Evolutionary conservation across 352 stramenopile genomes (phyloP).

Genomic region (Pythium pectinolyticum): DNA sequence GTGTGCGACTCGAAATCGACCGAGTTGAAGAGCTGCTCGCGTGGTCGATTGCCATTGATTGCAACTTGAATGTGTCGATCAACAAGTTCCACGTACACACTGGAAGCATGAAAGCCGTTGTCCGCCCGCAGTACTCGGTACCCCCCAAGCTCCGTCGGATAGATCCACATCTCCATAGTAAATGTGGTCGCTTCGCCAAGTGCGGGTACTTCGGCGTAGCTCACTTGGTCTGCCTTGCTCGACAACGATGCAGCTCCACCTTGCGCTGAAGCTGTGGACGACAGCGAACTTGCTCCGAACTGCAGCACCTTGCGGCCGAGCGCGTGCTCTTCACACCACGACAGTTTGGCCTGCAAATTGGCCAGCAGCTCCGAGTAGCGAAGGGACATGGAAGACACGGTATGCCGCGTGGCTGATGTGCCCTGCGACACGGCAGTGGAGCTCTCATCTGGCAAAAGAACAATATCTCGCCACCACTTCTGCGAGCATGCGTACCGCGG

Average conservation of each 20-base stretch:
- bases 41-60: slow-evolving; percentile 70
- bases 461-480: slow-evolving; percentile 67
- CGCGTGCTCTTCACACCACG: slow-evolving; percentile 33
- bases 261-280: slow-evolving; percentile 13
- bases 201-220: slow-evolving; percentile 62
- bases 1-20: slow-evolving; percentile 54
- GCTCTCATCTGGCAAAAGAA: slow-evolving; percentile 15
- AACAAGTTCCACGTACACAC: slow-evolving; percentile 74
- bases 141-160: slow-evolving; percentile 55
- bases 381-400: slow-evolving; percentile 71
- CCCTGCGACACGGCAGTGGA: neutral
- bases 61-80: slow-evolving; percentile 64
- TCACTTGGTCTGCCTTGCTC: slow-evolving; percentile 55
- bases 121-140: slow-evolving; percentile 74
- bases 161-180: slow-evolving; percentile 83
- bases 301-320: slow-evolving; percentile 58
- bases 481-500: slow-evolving; percentile 54
- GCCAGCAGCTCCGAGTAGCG: slow-evolving; percentile 74
- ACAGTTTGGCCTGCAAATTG: slow-evolving; percentile 62
- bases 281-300: slow-evolving; percentile 49
- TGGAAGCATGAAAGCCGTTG: slow-evolving; percentile 67
- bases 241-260: slow-evolving; percentile 16
- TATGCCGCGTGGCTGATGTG: slow-evolving; percentile 37
- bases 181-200: slow-evolving; percentile 68
- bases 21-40: slow-evolving; percentile 63